These are phyloP conservation scores for Nothophytophthora sp. DNA, from an alignment of 352 stramenopile genomes.

Conservation along the genomic window DNA sequence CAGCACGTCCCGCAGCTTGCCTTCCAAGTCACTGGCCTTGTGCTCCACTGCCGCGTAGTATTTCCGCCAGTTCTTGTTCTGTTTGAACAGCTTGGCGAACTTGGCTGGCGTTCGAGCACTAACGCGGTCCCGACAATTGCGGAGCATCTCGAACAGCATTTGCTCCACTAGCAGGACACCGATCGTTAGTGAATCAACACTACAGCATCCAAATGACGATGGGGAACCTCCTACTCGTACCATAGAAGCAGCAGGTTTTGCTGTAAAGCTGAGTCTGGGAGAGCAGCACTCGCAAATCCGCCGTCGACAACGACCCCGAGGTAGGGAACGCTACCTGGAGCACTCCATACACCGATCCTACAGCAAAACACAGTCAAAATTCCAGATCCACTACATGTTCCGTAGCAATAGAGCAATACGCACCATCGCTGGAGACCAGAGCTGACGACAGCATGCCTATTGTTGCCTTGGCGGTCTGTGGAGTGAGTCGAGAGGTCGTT, in stretches of 20 bases:
- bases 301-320: conserved; percentile 10
- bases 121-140: conserved; percentile 51
- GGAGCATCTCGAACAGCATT: conserved; percentile 60
- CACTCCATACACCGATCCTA: conserved; percentile 48
- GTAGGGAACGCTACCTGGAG: conserved; percentile 49
- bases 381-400: neutral
- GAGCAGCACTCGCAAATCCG: conserved; percentile 14
- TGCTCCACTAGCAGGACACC: conserved; percentile 53
- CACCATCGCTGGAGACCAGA: conserved; percentile 46
- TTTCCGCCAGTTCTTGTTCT: conserved; percentile 77
- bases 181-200: too few relatives aligned
- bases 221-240: too few relatives aligned
- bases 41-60: conserved; percentile 64
- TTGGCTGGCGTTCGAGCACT: conserved; percentile 40
- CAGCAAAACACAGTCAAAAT: neutral
- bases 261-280: conserved; percentile 32
- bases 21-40: conserved; percentile 31
- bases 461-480: conserved; percentile 10
- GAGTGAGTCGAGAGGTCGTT: conserved; percentile 1
- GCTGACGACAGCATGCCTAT: conserved; percentile 45
- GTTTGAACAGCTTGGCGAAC: conserved; percentile 70
- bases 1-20: conserved; percentile 32
- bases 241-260: conserved; percentile 46
- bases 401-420: neutral
- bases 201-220: too few relatives aligned